These are phyloP conservation scores for Neopestalotiopsis sp. DNA, from an alignment of 2,329 filamentous ascomycete species.

Conservation along the genomic window DNA sequence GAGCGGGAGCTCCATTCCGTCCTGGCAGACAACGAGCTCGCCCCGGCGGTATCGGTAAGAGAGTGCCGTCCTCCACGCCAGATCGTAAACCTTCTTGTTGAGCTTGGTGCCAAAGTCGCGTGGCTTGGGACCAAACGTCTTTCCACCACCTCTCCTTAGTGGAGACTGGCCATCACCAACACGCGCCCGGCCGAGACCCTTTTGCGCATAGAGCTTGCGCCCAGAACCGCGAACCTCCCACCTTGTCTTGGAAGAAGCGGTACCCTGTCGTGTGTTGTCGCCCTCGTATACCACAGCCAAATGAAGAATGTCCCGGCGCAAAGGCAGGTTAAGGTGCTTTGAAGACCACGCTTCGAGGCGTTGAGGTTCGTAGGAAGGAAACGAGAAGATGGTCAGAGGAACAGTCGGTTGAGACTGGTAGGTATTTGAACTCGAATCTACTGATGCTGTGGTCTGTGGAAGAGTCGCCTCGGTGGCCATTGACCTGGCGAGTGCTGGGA, in stretches of 20 bases:
- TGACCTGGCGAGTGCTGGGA: slow-evolving; percentile 52
- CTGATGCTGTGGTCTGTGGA: slow-evolving; percentile 43
- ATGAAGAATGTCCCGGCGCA: slow-evolving; percentile 91
- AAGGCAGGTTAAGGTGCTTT: slow-evolving; percentile 84
- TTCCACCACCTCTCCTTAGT: slow-evolving; percentile 83
- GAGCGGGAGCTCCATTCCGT: slow-evolving; percentile 71
- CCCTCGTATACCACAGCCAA: slow-evolving; percentile 92
- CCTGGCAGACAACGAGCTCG: slow-evolving; percentile 85
- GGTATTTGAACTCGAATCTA: slow-evolving; percentile 37
- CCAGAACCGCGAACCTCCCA: slow-evolving; percentile 84
- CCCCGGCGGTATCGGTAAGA: slow-evolving; percentile 89
- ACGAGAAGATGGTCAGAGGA: slow-evolving; percentile 85
- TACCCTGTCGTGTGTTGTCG: slow-evolving; percentile 85
- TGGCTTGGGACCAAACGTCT: slow-evolving; percentile 87
- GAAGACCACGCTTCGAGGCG: slow-evolving; percentile 78
- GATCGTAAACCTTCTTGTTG: slow-evolving; percentile 89
- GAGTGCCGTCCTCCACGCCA: slow-evolving; percentile 92
- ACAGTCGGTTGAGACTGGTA: slow-evolving; percentile 67
- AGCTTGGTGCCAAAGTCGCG: slow-evolving; percentile 87
- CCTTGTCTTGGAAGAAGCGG: slow-evolving; percentile 81
- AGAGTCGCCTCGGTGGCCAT: slow-evolving; percentile 61
- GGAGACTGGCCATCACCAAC: slow-evolving; percentile 83
- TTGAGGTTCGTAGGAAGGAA: slow-evolving; percentile 86
- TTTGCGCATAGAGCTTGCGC: slow-evolving; percentile 83
- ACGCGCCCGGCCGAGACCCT: slow-evolving; percentile 83